Evolutionary conservation across 345 rosid species (phyloP), one percentile per base, ranked within the genome.

Genomic region (Moringa oleifera): DNA sequence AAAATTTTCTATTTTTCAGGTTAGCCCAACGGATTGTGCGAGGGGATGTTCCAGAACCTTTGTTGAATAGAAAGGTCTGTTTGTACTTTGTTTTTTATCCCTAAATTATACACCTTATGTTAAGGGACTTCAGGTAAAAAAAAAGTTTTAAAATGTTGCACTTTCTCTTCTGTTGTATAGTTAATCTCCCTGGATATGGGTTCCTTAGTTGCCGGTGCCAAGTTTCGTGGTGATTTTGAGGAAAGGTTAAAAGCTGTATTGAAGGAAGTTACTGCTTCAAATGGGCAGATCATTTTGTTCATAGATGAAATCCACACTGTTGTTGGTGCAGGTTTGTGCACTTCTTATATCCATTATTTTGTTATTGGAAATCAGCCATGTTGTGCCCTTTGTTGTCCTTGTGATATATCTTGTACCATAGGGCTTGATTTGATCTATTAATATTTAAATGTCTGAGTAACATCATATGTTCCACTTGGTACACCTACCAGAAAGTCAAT

Each of bases 301-400:
- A 85, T 94, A 68, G 96, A 94, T 66, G 99, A 94, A 80, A 88
- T 94, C 53, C 99, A 80, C 69, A 90, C 92, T 22, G 92, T 94
- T 67, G 87, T 90, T 25, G 95, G 97, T 37, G 96, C 97, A 78
- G 99, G 97, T 90, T 13, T 28, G 31, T 65, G 7, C 47, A 15
- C 47, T 41, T 5, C 33, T 28, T 41, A 33, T 33, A 4, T 33
- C 37, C 37, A n/a, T n/a, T n/a, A n/a, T n/a, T n/a, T n/a, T n/a
- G n/a, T n/a, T n/a, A n/a, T n/a, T n/a, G n/a, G n/a, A n/a, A n/a
- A n/a, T n/a, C 33, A 28, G 33, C 33, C 5, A 3, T 28, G 3
- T 28, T 3, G 8, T 2, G 3, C 8, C 33, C 33, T 28, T 28
- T 28, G 8, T 41, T 41, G 9, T 41, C 17, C 17, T 7, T 41